Conservation (phyloP, 768 basidiomycete species). For the Tulasnella sp. region DNA sequence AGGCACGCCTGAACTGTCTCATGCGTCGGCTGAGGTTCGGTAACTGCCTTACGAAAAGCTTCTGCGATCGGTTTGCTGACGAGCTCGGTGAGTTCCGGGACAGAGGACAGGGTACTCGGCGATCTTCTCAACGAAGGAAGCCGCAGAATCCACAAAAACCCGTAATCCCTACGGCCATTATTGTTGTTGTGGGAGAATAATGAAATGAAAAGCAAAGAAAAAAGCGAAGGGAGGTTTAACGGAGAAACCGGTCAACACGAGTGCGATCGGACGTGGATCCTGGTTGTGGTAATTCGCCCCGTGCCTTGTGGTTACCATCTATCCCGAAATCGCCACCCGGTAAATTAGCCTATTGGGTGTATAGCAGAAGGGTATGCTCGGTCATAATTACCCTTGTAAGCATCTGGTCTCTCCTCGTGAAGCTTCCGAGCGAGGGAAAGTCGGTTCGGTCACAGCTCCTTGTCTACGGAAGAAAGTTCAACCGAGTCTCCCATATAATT, state of each 20-base stretch:
- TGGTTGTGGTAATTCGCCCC: not conserved
- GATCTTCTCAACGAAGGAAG: slow-evolving; percentile 73
- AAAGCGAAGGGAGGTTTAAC: not conserved
- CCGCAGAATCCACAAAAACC: slow-evolving; percentile 87
- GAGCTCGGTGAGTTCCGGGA: slow-evolving; percentile 70
- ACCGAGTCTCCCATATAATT: no score
- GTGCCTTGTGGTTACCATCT: slow-evolving; percentile 85
- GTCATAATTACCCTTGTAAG: slow-evolving; percentile 71
- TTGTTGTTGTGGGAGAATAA: not conserved
- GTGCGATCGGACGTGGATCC: not conserved
- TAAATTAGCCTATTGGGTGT: not conserved
- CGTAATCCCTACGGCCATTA: slow-evolving; percentile 94
- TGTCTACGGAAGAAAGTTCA: no score
- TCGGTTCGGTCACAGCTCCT: no score
- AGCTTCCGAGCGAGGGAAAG: slow-evolving; percentile 64
- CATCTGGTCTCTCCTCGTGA: slow-evolving; percentile 58
- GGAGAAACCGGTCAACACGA: not conserved
- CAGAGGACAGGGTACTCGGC: slow-evolving; percentile 52
- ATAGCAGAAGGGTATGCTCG: not conserved
- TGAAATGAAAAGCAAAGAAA: not conserved
- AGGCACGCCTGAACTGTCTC: slow-evolving; percentile 50
- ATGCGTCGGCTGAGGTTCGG: slow-evolving; percentile 36
- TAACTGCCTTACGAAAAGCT: slow-evolving; percentile 45
- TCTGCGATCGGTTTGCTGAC: slow-evolving; percentile 51
- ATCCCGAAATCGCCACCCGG: slow-evolving; percentile 10